phyloP scores from a whole-genome alignment of 768 basidiomycete genomes.

The Ramaria sp. region DNA sequence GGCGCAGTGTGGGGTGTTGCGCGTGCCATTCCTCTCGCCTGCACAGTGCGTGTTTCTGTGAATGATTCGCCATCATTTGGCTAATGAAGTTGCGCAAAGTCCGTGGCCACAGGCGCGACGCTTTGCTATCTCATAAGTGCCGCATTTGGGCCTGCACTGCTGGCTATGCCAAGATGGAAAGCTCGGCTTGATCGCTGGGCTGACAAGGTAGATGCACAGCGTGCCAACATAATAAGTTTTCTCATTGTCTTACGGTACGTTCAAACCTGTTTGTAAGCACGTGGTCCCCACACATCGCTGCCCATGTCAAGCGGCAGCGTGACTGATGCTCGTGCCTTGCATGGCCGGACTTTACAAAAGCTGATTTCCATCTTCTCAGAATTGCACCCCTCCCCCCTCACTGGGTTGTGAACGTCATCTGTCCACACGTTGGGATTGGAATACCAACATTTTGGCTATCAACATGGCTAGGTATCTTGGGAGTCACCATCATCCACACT shows the following conservation, averaged over 20 bases:
- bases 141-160: constrained; percentile 84
- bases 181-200: constrained; percentile 75
- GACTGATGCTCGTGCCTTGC: not conserved
- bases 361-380: constrained; percentile 23
- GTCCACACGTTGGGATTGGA: constrained; percentile 86
- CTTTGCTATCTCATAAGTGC: constrained; percentile 90
- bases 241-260: constrained; percentile 64
- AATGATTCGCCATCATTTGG: not conserved
- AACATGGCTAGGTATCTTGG: constrained; percentile 85
- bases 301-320: too few species aligned
- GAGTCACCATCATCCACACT: constrained; percentile 88
- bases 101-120: constrained; percentile 83
- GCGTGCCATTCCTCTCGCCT: constrained; percentile 79
- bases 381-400: constrained; percentile 93
- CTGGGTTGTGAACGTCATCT: constrained; percentile 91
- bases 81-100: constrained; percentile 23
- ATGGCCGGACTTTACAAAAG: not conserved
- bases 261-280: not conserved
- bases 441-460: constrained; percentile 81
- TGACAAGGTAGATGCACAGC: constrained; percentile 65
- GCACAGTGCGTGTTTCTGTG: constrained; percentile 34
- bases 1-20: constrained; percentile 93
- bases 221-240: constrained; percentile 81
- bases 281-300: not conserved
- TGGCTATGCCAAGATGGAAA: constrained; percentile 79